Conservation (phyloP, 495 filamentous ascomycete genomes). For the Ascodesmis nigricans region DNA sequence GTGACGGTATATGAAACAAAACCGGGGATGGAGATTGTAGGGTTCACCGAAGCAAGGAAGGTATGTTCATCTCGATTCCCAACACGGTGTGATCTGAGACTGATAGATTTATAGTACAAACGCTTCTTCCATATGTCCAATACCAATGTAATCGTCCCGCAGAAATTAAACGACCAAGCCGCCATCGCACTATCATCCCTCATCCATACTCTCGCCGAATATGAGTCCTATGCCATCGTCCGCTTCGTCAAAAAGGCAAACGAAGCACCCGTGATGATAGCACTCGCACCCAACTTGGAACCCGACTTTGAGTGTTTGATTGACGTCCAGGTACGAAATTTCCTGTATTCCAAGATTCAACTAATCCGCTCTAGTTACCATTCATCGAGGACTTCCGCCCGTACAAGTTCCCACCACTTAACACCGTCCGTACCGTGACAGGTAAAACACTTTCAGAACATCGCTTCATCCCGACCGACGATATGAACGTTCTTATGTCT, state of each 20-base stretch:
- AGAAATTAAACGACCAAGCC: conserved; percentile 50
- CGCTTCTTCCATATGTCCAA: conserved; percentile 69
- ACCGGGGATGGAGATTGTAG: conserved; percentile 55
- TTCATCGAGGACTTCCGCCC: conserved; percentile 78
- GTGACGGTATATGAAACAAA: conserved; percentile 60
- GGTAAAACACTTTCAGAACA: conserved; percentile 69
- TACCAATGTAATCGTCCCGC: conserved; percentile 47
- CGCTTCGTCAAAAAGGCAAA: conserved; percentile 64
- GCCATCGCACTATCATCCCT: conserved; percentile 69
- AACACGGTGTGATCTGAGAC: not conserved
- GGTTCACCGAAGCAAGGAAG: conserved; percentile 55
- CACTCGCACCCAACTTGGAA: conserved; percentile 66
- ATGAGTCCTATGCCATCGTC: conserved; percentile 71
- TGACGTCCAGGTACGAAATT: conserved; percentile 40
- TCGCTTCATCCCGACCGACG: conserved; percentile 59
- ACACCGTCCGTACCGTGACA: conserved; percentile 68
- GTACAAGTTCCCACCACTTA: conserved; percentile 78
- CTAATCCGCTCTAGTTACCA: conserved; percentile 32
- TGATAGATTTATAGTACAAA: conserved; percentile 37
- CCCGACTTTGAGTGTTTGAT: conserved; percentile 68
- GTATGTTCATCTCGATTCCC: conserved; percentile 27
- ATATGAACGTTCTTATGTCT: conserved; percentile 57
- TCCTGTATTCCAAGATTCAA: not conserved
- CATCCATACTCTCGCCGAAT: conserved; percentile 66
- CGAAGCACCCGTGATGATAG: conserved; percentile 51